Evolutionary conservation across 768 basidiomycete species (phyloP), one percentile per base, ranked within the genome.

Genomic region (Serendipita sp.): DNA sequence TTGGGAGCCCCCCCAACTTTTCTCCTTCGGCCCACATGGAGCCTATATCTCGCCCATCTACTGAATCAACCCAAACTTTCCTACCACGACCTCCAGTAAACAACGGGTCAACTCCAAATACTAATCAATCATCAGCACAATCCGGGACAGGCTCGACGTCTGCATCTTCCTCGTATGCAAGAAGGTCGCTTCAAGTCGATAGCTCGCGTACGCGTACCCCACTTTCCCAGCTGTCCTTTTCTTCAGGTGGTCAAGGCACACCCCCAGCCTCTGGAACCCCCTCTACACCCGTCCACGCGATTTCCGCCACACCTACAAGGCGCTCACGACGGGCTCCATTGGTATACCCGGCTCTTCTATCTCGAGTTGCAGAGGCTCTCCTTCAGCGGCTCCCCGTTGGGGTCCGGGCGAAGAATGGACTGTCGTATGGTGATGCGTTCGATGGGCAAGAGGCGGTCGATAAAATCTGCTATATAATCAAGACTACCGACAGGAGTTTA

Each of bases 371-470:
- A 1, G 89, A 91, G 67, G 91, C 91, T 2, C 96, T 99, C 76
- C 86, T 85, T 60, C 82, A 87, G 65, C 86, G 91, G 50, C 84
- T 98, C 69, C 69, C 76, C 11, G 76, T 91, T 52, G 71, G 81
- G 8, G 94, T 97, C 74, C 81, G 87, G 62, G 75, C 87, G 73
- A 99, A 99, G 74, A 94, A 99, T 71, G 94, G 92, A 1, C 81
- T 99, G 68, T 91, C 91, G 3, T 99, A 98, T 77, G 91, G 89
- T 70, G 91, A 94, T 69, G 84, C 92, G 1, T 99, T 99, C 69
- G 94, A 98, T 72, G 96, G 96, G 3, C 85, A 94, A 29, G 92
- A 95, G 70, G 96, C 96, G 0, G 95, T 99, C 44, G 91, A 94
- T 74, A 91, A 92, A 75, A 91, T 99, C 68, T 87, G 92, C 13